Base-by-base conservation (phyloP, 2,329 filamentous ascomycete species). In the Fusarium anguioides region DNA sequence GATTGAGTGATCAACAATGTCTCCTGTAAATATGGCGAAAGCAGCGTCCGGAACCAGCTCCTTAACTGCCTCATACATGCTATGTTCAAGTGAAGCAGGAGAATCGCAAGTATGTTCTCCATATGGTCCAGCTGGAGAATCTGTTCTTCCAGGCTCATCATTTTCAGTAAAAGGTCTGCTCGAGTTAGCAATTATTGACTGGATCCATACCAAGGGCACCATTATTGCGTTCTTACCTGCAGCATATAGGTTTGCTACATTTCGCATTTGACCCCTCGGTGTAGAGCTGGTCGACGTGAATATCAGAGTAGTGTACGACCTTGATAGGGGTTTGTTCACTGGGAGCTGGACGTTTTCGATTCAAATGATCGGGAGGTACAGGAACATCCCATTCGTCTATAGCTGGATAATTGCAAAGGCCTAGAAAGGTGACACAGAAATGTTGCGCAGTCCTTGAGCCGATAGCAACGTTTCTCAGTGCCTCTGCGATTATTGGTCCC, bases 211-310 rank as follows among this genome's bases (percentile, higher is more conserved):
- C 8, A 8, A 4, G 21, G 3, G 24, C 14, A 17, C 4, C 4
- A 12, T 24, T 10, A 18, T 9, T 6, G 41, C n/a, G n/a, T n/a
- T n/a, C 75, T 74, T 57, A 80, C 71, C 86, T 81, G 75, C 87
- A 89, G 75, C 87, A 89, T 54, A 88, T 85, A 3, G 84, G 85
- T 72, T 87, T 86, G 26, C 81, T 81, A 74, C 87, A 89, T 60
- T 86, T 79, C 21, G 82, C 80, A 69, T 80, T 87, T 8, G 84
- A 79, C 0, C 86, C 87, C 4, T 80, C 75, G 23, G 81, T 80
- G 71, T 89, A 89, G 12, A 81, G 77, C 8, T 81, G 82, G 64
- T 89, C 86, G 51, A 89, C 77, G 58, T 89, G 87, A 39, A 87
- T 85, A 64, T 89, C 87, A 14, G 84, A 87, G 72, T 85, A 85